Base-by-base conservation (phyloP, 1,139 yeast species). In the Kodamaea ohmeri region DNA sequence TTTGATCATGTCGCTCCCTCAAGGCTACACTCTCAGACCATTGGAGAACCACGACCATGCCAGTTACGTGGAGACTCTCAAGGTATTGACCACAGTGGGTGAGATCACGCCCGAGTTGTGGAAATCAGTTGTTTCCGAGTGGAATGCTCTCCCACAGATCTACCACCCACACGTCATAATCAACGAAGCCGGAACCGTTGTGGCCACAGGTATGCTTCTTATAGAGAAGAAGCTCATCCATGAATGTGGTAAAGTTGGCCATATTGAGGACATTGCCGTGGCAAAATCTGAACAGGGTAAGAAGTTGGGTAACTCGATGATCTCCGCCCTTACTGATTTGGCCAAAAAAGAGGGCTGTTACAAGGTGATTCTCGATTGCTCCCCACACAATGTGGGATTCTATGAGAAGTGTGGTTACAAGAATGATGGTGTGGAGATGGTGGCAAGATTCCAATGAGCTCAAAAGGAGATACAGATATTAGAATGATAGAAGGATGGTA, bases 261-360 rank as follows among this genome's bases (percentile, higher is more conserved):
- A 92, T 61, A 84, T 92, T 45, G 98, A 92, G 57, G 98, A 92
- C 57, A 90, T 92, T 43, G 86, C 97, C 0, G 96, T 92, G 4
- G 75, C 80, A 24, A 60, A 61, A 25, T 63, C 72, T 12, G 88
- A 86, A 58, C 97, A 90, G 54, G 98, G 98, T 6, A 81, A 83
- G 57, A 77, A 78, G 49, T 65, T 92, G 38, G 98, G 98, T 0
- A 64, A 71, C 49, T 64, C 72, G 13, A 60, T 92, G 63, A 86
- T 92, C 50, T 63, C 70, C 20, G 68, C 76, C 12, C 70, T 92
- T 53, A 75, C 83, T 4, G 67, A 67, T 19, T 57, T 84, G 32
- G 96, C 87, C 4, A 53, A 73, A 41, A 52, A 61, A 2, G 57
- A 53, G 15, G 94, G 92, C 4, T 89, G 95, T 52, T 92, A 92